A percentile compares a stretch with the other conserved stretches of the same genome.
Evolutionary conservation across 2,329 filamentous ascomycete species (phyloP).

Genomic region (Tolypocladium cylindrosporum): DNA sequence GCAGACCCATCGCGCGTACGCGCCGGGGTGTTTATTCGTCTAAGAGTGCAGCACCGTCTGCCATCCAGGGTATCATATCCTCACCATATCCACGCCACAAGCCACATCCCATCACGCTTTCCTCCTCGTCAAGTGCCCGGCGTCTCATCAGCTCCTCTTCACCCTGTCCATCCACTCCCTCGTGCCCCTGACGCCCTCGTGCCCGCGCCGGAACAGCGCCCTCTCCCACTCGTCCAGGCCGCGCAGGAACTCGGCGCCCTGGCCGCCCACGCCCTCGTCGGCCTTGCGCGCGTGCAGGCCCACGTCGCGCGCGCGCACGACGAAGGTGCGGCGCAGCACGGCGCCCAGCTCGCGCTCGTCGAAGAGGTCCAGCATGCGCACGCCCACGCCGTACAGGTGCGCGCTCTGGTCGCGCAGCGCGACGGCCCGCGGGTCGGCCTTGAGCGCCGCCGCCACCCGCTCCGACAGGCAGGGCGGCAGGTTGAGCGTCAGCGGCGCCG

Average conservation of each 20-base stretch:
- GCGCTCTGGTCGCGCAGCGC: slow-evolving; percentile 73
- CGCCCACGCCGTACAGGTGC: slow-evolving; percentile 80
- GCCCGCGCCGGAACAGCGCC: slow-evolving; percentile 60
- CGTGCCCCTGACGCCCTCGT: slow-evolving; percentile 61
- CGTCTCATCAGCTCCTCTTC: slow-evolving; percentile 19
- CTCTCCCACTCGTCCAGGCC: slow-evolving; percentile 88
- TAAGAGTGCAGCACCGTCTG: not conserved
- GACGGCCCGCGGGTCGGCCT: slow-evolving; percentile 80
- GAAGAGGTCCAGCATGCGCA: slow-evolving; percentile 80
- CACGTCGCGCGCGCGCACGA: slow-evolving; percentile 69
- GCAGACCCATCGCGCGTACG: too few relatives aligned
- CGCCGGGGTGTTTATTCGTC: not conserved
- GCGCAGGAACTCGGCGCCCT: slow-evolving; percentile 70
- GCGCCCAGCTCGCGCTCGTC: slow-evolving; percentile 72
- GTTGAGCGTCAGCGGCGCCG: slow-evolving; percentile 67
- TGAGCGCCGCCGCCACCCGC: slow-evolving; percentile 78
- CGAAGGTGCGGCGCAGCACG: slow-evolving; percentile 69
- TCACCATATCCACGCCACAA: not conserved
- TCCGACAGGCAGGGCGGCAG: slow-evolving; percentile 68
- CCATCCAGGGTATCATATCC: slow-evolving; percentile 1
- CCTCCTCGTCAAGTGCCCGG: not conserved
- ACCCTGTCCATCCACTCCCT: slow-evolving; percentile 61
- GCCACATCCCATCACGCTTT: not conserved
- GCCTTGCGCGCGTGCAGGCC: slow-evolving; percentile 84
- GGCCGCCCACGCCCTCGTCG: slow-evolving; percentile 47